Evolutionary conservation across 2,329 filamentous ascomycete species (phyloP).

Genomic region (Fusarium tjaetaba): DNA sequence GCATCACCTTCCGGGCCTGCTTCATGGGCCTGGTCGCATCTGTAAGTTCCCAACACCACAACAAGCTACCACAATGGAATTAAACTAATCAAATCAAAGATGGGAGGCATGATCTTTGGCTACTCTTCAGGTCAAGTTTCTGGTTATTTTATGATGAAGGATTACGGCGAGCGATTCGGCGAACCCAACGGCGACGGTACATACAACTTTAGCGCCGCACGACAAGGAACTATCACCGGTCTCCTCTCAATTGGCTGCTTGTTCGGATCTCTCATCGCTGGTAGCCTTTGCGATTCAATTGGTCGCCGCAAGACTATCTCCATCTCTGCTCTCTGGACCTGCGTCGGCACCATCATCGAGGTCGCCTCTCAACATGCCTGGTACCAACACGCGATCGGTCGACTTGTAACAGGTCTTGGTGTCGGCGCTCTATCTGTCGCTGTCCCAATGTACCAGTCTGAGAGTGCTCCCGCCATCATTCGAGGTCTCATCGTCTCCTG

Average conservation of each 20-base stretch:
- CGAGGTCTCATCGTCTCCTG: constrained; percentile 70
- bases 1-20: constrained; percentile 53
- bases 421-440: constrained; percentile 72
- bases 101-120: constrained; percentile 66
- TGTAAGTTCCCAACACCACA: neutral
- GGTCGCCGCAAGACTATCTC: constrained; percentile 71
- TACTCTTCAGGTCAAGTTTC: constrained; percentile 68
- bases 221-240: constrained; percentile 70
- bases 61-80: neutral
- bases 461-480: constrained; percentile 71
- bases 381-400: constrained; percentile 73
- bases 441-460: constrained; percentile 75
- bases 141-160: constrained; percentile 69
- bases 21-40: constrained; percentile 62
- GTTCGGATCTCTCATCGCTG: constrained; percentile 66
- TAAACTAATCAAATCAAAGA: neutral
- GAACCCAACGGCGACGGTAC: constrained; percentile 50
- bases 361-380: constrained; percentile 65
- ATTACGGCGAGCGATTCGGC: constrained; percentile 66
- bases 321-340: constrained; percentile 70
- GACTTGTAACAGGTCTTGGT: constrained; percentile 72
- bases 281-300: constrained; percentile 68
- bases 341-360: constrained; percentile 71
- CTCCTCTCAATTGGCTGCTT: constrained; percentile 70
- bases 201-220: constrained; percentile 64